Evolutionary conservation across 768 basidiomycete genomes (phyloP).

Genomic region (Stropharia rugosoannulata): DNA sequence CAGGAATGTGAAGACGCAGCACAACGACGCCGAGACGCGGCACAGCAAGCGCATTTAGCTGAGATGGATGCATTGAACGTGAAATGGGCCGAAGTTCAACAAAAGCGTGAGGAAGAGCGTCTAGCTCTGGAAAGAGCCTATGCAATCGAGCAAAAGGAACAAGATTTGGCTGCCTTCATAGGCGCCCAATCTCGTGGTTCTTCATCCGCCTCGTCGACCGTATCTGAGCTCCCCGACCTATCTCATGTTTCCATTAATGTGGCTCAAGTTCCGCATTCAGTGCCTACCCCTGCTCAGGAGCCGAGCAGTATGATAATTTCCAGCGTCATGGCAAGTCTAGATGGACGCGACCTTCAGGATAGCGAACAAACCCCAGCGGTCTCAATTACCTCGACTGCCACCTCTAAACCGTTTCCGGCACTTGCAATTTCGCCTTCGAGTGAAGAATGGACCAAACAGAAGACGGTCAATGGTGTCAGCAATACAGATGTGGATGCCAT

Average conservation of each 20-base stretch:
- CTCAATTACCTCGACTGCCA: background rate
- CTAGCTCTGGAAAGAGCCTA: constrained; percentile 32
- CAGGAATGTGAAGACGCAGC: constrained; percentile 36
- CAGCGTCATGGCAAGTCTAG: background rate
- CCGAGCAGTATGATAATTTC: background rate
- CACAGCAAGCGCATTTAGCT: constrained; percentile 39
- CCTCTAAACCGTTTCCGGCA: constrained; percentile 2
- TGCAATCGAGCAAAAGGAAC: constrained; percentile 40
- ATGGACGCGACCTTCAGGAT: background rate
- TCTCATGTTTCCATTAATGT: background rate
- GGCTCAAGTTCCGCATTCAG: no score
- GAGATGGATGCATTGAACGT: constrained; percentile 44
- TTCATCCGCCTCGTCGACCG: background rate
- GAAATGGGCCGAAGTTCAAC: constrained; percentile 32
- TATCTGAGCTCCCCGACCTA: background rate
- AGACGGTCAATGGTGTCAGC: constrained; percentile 47
- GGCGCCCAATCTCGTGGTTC: background rate
- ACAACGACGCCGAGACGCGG: constrained; percentile 44
- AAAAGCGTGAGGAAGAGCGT: constrained; percentile 33
- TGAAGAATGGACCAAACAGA: constrained; percentile 58
- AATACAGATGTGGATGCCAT: constrained; percentile 60
- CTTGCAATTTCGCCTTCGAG: constrained; percentile 32
- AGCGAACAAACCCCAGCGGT: no score
- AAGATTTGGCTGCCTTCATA: constrained; percentile 34
- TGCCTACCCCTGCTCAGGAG: background rate